Conservation (phyloP, 164 flowering plant species). For the Nymphaea thermarum region DNA sequence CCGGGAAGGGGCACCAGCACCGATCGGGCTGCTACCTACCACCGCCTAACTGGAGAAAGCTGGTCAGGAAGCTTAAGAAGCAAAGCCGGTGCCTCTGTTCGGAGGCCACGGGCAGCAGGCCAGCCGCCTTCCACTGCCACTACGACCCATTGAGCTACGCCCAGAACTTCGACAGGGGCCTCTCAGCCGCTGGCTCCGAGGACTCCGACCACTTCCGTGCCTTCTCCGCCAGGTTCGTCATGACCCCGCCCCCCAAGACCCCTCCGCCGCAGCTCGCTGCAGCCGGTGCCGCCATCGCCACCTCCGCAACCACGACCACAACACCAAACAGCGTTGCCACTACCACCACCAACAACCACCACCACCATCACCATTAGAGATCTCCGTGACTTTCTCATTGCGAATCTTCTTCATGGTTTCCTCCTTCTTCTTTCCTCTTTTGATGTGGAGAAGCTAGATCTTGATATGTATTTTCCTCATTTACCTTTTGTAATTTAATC, state of each 20-base stretch:
- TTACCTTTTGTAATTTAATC: too few species aligned
- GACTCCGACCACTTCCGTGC: conserved; percentile 32
- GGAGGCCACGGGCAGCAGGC: conserved; percentile 6
- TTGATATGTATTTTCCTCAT: too few species aligned
- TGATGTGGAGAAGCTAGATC: too few species aligned
- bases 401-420: too few species aligned
- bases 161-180: conserved; percentile 41
- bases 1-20: too few species aligned
- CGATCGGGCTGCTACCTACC: not conserved
- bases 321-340: too few species aligned
- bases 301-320: not conserved
- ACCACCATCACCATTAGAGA: too few species aligned
- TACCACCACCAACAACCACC: too few species aligned
- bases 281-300: not conserved
- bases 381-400: too few species aligned
- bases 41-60: conserved; percentile 12
- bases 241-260: conserved; percentile 2
- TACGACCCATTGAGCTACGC: conserved; percentile 59
- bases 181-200: conserved; percentile 13
- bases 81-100: conserved; percentile 16
- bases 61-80: conserved; percentile 37
- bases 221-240: conserved; percentile 48
- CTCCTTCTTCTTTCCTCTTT: too few species aligned
- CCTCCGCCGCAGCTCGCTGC: conserved; percentile 13
- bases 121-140: conserved; percentile 29